phyloP scores from a whole-genome alignment of 2,329 filamentous ascomycete genomes.

The Calonectria multiphialidica region DNA sequence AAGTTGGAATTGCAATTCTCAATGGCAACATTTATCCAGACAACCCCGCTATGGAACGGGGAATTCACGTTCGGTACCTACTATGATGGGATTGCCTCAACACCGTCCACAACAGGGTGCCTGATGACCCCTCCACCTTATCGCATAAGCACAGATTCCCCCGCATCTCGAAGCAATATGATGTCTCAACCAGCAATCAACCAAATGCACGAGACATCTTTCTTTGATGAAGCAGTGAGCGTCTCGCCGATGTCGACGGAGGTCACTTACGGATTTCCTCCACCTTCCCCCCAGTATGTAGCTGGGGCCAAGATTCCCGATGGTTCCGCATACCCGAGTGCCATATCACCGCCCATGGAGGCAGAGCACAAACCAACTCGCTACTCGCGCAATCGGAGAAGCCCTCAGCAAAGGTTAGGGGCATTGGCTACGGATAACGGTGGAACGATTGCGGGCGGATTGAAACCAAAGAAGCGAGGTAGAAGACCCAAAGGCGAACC shows the following conservation, averaged over 20 bases:
- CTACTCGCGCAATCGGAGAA: slow-evolving; percentile 22
- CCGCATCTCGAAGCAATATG: slow-evolving; percentile 31
- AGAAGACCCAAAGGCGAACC: slow-evolving; percentile 39
- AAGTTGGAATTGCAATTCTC: not conserved
- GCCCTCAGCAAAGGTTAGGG: slow-evolving; percentile 27
- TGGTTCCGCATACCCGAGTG: slow-evolving; percentile 9
- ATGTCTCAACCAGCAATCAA: slow-evolving; percentile 30
- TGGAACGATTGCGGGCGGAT: not conserved
- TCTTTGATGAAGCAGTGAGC: slow-evolving; percentile 43
- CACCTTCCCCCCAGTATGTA: slow-evolving; percentile 30
- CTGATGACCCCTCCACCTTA: slow-evolving; percentile 35
- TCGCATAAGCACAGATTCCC: slow-evolving; percentile 37
- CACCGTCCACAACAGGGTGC: slow-evolving; percentile 14
- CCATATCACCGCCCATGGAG: slow-evolving; percentile 25
- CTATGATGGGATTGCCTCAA: slow-evolving; percentile 13
- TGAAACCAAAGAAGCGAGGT: slow-evolving; percentile 41
- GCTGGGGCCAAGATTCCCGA: slow-evolving; percentile 12
- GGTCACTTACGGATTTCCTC: slow-evolving; percentile 31
- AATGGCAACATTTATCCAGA: slow-evolving; percentile 23
- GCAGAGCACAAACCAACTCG: slow-evolving; percentile 26
- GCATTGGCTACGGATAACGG: slow-evolving; percentile 13
- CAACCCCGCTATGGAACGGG: not conserved
- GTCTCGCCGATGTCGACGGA: slow-evolving; percentile 35
- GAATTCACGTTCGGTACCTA: slow-evolving; percentile 16
- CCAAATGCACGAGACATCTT: slow-evolving; percentile 38